phyloP scores from a whole-genome alignment of 2,329 filamentous ascomycete species.

The Chlorencoelia australis region DNA sequence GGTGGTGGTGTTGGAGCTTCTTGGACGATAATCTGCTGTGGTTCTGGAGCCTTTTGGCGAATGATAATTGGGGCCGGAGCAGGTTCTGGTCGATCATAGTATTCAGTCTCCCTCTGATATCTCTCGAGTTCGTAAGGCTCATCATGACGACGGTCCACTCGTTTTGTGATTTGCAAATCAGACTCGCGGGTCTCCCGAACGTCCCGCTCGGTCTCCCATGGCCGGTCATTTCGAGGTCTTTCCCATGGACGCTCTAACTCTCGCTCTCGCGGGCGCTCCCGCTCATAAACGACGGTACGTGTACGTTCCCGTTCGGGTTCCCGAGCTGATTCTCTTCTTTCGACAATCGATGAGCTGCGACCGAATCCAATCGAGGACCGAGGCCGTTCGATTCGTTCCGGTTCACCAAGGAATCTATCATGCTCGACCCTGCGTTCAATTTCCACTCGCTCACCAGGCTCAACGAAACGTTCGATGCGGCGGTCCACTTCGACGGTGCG shows the following conservation, averaged over 20 bases:
- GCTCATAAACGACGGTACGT: conserved; percentile 31
- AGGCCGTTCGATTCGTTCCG: conserved; percentile 18
- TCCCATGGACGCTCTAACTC: conserved; percentile 29
- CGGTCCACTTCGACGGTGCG: no score
- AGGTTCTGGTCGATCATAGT: conserved; percentile 43
- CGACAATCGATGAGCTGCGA: conserved; percentile 16
- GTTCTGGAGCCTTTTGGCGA: conserved; percentile 43
- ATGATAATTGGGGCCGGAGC: conserved; percentile 44
- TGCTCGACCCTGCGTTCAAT: conserved; percentile 23
- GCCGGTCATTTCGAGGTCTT: conserved; percentile 12
- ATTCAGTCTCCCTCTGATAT: conserved; percentile 53
- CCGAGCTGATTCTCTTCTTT: conserved; percentile 22
- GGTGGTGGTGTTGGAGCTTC: conserved; percentile 44
- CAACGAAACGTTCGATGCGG: background rate
- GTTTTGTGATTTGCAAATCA: conserved; percentile 15
- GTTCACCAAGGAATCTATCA: conserved; percentile 2
- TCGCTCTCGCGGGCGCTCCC: conserved; percentile 31
- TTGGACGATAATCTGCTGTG: conserved; percentile 50
- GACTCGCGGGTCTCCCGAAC: conserved; percentile 16
- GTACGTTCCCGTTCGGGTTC: conserved; percentile 28
- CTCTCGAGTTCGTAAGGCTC: conserved; percentile 41
- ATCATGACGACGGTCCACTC: conserved; percentile 18
- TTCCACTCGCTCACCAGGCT: conserved; percentile 19
- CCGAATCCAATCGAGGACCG: conserved; percentile 16
- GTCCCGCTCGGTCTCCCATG: conserved; percentile 22